Percentiles rank a stretch among this genome's conserved stretches.
phyloP scores from a whole-genome alignment of 176 grass and related monocot species.

The Saccharum officinarum region DNA sequence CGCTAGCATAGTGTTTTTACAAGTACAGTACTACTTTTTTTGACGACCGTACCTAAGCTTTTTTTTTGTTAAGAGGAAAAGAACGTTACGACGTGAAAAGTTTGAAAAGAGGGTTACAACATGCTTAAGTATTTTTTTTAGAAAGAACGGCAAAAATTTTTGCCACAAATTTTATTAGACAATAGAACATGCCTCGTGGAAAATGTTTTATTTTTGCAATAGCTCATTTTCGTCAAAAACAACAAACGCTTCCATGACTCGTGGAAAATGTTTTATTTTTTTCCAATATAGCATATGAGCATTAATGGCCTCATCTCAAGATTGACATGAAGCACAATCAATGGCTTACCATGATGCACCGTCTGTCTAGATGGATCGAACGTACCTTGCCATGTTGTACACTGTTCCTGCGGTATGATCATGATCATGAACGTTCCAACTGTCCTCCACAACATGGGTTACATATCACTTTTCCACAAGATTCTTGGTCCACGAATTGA shows the following conservation, averaged over 20 bases:
- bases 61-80: no score
- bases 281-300: neutral
- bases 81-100: no score
- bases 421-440: neutral
- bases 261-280: neutral
- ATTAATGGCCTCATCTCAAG: neutral
- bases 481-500: neutral
- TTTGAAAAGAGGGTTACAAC: no score
- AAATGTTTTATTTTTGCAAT: no score
- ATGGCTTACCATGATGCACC: constrained; percentile 31
- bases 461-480: neutral
- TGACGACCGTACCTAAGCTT: no score
- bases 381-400: neutral
- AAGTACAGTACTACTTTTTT: no score
- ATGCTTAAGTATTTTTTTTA: no score
- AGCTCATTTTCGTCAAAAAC: neutral
- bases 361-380: constrained; percentile 32
- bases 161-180: no score
- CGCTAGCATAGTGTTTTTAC: no score
- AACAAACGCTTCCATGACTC: neutral
- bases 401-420: neutral
- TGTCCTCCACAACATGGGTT: neutral
- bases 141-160: no score
- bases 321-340: constrained; percentile 42
- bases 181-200: no score